Conservation (phyloP, 1,284 basidiomycete species). For the Ceratobasidium sp. region DNA sequence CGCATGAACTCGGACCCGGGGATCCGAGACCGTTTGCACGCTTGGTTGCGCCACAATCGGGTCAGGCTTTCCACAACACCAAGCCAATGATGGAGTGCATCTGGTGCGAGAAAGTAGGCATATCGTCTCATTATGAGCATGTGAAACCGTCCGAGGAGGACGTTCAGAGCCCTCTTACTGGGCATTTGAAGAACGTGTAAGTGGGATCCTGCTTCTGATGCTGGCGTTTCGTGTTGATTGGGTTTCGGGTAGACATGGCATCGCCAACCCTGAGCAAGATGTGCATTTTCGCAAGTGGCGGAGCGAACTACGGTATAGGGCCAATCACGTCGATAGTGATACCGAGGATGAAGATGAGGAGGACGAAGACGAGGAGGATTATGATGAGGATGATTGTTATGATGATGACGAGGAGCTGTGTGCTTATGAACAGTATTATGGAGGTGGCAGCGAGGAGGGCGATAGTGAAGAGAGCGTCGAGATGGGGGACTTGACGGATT, state of each 20-base stretch:
- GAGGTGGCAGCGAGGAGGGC: too few relatives aligned
- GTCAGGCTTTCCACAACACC: not conserved
- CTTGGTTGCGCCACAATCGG: not conserved
- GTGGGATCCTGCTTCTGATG: not conserved
- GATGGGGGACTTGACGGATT: too few relatives aligned
- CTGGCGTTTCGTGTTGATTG: not conserved
- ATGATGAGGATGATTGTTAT: too few relatives aligned
- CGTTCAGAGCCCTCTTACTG: not conserved
- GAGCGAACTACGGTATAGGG: too few relatives aligned
- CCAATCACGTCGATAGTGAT: too few relatives aligned
- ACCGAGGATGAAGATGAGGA: too few relatives aligned
- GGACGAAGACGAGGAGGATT: too few relatives aligned
- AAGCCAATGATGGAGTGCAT: not conserved
- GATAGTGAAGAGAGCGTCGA: too few relatives aligned
- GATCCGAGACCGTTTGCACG: not conserved
- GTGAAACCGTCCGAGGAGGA: not conserved
- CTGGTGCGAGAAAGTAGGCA: not conserved
- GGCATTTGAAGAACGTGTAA: not conserved
- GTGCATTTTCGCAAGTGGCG: too few relatives aligned
- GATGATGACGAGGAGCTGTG: too few relatives aligned
- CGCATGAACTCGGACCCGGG: not conserved
- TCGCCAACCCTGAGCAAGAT: not conserved
- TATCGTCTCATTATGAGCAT: not conserved
- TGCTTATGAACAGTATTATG: too few relatives aligned
- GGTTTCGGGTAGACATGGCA: not conserved